These are phyloP conservation scores for Acanthamoeba triangularis DNA, from an alignment of 208 protist species.

Conservation along the genomic window DNA sequence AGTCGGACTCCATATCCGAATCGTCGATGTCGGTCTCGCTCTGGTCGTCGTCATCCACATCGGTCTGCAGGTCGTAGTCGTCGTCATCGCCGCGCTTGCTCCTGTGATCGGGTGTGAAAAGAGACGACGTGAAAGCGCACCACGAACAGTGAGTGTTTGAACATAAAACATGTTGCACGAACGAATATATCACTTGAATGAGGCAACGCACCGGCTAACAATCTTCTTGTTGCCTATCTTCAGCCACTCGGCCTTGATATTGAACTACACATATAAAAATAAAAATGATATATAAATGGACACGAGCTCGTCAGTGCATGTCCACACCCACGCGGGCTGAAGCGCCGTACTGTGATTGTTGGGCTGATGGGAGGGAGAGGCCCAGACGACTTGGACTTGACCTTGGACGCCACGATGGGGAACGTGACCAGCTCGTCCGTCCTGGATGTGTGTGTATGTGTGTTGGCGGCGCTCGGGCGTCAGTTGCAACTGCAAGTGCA, in stretches of 20 bases:
- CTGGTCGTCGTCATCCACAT: constrained; percentile 1
- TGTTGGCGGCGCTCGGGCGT: too few relatives aligned
- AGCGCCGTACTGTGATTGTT: background rate
- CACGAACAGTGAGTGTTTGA: background rate
- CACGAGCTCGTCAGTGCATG: background rate
- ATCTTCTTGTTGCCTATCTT: constrained; percentile 72
- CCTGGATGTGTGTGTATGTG: background rate
- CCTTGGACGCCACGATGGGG: constrained; percentile 23
- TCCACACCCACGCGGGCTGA: too few relatives aligned
- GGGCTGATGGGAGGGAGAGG: background rate
- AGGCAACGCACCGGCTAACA: constrained; percentile 2
- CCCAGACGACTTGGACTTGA: constrained; percentile 10
- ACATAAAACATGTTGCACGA: too few relatives aligned
- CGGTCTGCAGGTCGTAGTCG: constrained; percentile 67
- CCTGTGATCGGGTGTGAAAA: background rate
- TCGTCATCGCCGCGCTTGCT: background rate
- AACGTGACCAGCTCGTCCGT: constrained; percentile 36
- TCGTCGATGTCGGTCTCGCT: constrained; percentile 63
- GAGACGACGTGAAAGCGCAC: background rate
- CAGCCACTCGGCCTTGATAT: constrained; percentile 74
- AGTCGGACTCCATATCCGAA: constrained; percentile 42
- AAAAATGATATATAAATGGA: background rate
- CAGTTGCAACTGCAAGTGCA: background rate
- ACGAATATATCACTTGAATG: too few relatives aligned
- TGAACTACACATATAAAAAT: background rate